Evolutionary conservation across 2,329 filamentous ascomycete genomes (phyloP), one percentile per base, ranked within the genome.

Genomic region (Microcera coccophila): DNA sequence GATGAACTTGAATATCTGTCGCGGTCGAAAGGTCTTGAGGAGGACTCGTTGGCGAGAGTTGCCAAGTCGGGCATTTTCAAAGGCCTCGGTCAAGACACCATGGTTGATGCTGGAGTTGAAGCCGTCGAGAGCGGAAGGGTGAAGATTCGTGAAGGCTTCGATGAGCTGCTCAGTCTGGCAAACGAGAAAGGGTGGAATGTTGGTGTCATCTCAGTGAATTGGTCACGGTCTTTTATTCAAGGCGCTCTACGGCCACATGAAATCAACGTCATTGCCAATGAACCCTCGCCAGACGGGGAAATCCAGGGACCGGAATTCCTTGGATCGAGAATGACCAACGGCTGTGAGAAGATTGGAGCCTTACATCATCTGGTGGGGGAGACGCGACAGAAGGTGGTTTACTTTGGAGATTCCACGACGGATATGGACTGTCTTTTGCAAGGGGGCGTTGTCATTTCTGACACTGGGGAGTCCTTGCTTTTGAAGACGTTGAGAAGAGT

Each of bases 341-440:
- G 69, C 3, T 42, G 55, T 5, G 74, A 78, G 55, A 79, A 79
- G 62, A 52, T 69, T 15, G 58, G 62, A 10, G 71, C 65, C 3
- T 53, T 76, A 44, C 41, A 57, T n/a, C 52, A 60, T 5, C 49
- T 69, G 22, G 47, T 35, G 22, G 41, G 41, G 5, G 54, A 54
- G 11, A 39, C 41, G 11, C 49, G 55, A 4, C 49, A 43, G 1
- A 42, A 50, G 42, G 54, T 65, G n/a, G 57, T 76, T n/a, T 81
- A 81, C 61, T 71, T 79, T 56, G 78, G 78, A 7, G 78, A 81
- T 56, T 79, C 77, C 20, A 68, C 69, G 2, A 80, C 77, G 2
- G 78, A 81, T 55, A 59, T 81, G 42, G 70, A 73, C 54, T 81
- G 77, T 45, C 59, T 81, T 28, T 50, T 78, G 4, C 55, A 59